These are phyloP conservation scores for Madurella mycetomatis DNA, from an alignment of 2,329 filamentous ascomycete genomes.

Conservation along the genomic window DNA sequence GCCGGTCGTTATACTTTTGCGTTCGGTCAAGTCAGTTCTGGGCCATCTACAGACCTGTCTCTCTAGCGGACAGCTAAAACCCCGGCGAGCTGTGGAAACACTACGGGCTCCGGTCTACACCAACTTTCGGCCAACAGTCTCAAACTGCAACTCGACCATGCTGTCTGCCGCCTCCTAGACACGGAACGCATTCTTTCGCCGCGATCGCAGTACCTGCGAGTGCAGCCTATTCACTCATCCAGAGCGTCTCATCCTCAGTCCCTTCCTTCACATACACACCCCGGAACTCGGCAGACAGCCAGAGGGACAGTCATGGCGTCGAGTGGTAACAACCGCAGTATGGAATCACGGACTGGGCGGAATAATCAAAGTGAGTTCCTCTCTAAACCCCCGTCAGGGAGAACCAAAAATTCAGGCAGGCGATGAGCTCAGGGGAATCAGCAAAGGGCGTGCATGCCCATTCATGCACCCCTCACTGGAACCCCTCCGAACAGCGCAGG, in stretches of 20 bases:
- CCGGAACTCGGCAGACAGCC: constrained; percentile 13
- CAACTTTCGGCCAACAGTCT: neutral
- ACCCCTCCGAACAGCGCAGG: constrained; percentile 26
- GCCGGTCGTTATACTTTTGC: neutral
- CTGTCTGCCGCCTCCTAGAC: constrained; percentile 3
- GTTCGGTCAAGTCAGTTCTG: neutral
- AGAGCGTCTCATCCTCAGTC: constrained; percentile 7
- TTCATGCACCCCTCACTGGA: constrained; percentile 15
- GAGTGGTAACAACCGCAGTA: constrained; percentile 44
- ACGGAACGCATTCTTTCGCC: constrained; percentile 3
- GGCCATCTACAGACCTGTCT: neutral
- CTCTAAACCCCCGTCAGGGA: neutral
- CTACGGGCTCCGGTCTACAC: neutral
- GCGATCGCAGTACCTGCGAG: neutral
- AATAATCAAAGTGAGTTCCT: constrained; percentile 72
- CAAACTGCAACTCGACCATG: constrained; percentile 12
- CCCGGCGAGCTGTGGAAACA: neutral
- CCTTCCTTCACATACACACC: constrained; percentile 12
- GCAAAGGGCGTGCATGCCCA: neutral
- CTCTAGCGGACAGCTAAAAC: neutral
- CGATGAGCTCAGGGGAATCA: constrained; percentile 15
- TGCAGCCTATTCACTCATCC: neutral
- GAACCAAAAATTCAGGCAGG: constrained; percentile 4
- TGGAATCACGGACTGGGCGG: constrained; percentile 72
- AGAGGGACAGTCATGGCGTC: constrained; percentile 24